Evolutionary conservation across 2,329 filamentous ascomycete species (phyloP).

Genomic region (Septoria petroselini): DNA sequence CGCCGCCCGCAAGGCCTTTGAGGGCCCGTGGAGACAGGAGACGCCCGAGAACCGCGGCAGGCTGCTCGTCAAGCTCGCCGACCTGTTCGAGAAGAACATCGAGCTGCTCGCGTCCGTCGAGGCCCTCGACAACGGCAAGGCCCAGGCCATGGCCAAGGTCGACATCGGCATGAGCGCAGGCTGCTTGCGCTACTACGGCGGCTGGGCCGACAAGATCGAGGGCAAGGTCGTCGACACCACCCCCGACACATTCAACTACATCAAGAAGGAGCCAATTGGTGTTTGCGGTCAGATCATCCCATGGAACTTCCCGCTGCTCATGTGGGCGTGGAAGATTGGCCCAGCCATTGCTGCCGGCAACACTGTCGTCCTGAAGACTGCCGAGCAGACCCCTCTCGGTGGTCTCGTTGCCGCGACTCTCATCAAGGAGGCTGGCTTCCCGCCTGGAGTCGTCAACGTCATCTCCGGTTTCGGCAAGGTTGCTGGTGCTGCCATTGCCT

Average conservation of each 20-base stretch:
- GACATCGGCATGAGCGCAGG: conserved; percentile 67
- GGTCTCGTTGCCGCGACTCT: conserved; percentile 63
- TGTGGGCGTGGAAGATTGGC: conserved; percentile 68
- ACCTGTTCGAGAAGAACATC: conserved; percentile 73
- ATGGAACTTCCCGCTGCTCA: conserved; percentile 32
- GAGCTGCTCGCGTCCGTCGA: conserved; percentile 78
- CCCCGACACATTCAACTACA: conserved; percentile 80
- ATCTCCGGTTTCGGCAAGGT: conserved; percentile 74
- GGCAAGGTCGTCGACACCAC: conserved; percentile 82
- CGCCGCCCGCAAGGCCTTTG: conserved; percentile 81
- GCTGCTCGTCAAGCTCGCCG: conserved; percentile 71
- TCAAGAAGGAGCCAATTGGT: conserved; percentile 67
- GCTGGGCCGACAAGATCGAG: conserved; percentile 88
- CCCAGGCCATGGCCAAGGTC: conserved; percentile 69
- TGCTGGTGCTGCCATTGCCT: conserved; percentile 71
- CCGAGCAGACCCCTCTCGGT: conserved; percentile 72
- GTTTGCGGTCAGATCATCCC: conserved; percentile 80
- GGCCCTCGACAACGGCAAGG: conserved; percentile 85
- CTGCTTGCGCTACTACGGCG: conserved; percentile 80
- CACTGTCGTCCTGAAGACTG: conserved; percentile 69
- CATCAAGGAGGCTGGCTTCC: conserved; percentile 74
- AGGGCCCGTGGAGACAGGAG: conserved; percentile 65
- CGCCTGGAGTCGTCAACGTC: conserved; percentile 66
- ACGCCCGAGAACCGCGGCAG: conserved; percentile 69
- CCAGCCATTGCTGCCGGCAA: conserved; percentile 71